phyloP scores from a whole-genome alignment of 2,329 filamentous ascomycete species.

The Aspergillus flavus region DNA sequence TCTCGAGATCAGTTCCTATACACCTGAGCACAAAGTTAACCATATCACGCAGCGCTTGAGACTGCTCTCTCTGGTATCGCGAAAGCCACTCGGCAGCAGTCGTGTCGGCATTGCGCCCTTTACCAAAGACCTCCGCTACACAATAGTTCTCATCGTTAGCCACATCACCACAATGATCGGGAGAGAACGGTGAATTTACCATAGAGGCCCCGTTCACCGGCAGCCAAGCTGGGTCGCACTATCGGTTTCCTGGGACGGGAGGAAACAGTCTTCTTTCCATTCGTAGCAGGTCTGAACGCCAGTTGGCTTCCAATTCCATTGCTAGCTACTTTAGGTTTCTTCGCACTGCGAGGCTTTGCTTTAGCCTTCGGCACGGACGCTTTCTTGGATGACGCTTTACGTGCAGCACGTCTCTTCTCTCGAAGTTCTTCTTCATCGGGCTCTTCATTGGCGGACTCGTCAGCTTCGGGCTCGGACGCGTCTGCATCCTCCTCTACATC shows the following conservation, averaged over 20 bases:
- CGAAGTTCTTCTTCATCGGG: slow-evolving; percentile 55
- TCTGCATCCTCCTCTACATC: slow-evolving; percentile 33
- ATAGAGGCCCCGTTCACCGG: slow-evolving; percentile 60
- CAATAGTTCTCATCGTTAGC: slow-evolving; percentile 25
- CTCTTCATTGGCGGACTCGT: slow-evolving; percentile 39
- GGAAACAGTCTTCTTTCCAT: slow-evolving; percentile 46
- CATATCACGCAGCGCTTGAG: slow-evolving; percentile 58
- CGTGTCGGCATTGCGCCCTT: slow-evolving; percentile 56
- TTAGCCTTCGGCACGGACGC: slow-evolving; percentile 43
- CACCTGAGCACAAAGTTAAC: slow-evolving; percentile 66
- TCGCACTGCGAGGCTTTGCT: slow-evolving; percentile 44
- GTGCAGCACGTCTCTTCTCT: slow-evolving; percentile 43
- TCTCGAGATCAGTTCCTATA: slow-evolving; percentile 77
- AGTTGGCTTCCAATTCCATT: slow-evolving; percentile 51
- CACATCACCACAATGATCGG: slow-evolving; percentile 1
- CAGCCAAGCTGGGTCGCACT: slow-evolving; percentile 54
- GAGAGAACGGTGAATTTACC: slow-evolving; percentile 42
- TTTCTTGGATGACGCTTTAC: slow-evolving; percentile 36
- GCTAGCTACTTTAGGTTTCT: slow-evolving; percentile 60
- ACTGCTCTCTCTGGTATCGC: slow-evolving; percentile 58
- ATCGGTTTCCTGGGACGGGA: slow-evolving; percentile 54
- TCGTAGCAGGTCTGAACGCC: slow-evolving; percentile 57
- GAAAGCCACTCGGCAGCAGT: slow-evolving; percentile 61
- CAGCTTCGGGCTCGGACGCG: slow-evolving; percentile 42
- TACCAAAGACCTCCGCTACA: slow-evolving; percentile 62